Evolutionary conservation across 352 stramenopile species (phyloP), one percentile per base, ranked within the genome.

Genomic region (Phytophthora vignae): DNA sequence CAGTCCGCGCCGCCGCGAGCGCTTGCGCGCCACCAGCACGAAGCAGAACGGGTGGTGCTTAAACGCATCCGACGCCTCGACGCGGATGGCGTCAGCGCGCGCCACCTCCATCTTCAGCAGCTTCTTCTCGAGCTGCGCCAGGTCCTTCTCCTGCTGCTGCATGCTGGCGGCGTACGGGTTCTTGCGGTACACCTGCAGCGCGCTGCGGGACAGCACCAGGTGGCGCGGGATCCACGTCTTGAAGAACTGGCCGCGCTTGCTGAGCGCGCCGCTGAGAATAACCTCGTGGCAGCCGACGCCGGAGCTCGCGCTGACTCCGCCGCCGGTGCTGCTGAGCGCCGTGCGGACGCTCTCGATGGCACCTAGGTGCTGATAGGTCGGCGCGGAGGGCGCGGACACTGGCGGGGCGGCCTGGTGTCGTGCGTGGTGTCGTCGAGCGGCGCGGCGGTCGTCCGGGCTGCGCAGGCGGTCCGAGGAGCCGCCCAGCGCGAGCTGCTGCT

Each of bases 181-280:
- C 70, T 90, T 91, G 44, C 81, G 74, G 71, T 92, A 96, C 57
- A 95, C 92, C 55, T 80, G 76, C 4, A 96, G 73, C 42, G 82
- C 82, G 9, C 59, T 50, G 33, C 79, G 74, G 4, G 84, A 90
- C n/a, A 96, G 63, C 25, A 93, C 79, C 48, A 94, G 85, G 60
- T 91, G 86, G 0, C 87, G 73, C 25, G 83, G 77, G 40, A 93
- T 63, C 87, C 87, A 96, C 58, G 80, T 83, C 68, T 90, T 90
- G 63, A 94, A 91, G 48, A 96, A 84, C 50, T 91, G 84, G 22
- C 85, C 85, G 57, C 87, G 85, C 62, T 94, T 94, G 48, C 69
- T 76, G 31, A 96, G 68, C 48, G 80, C 64, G 48, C 82, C 86
- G 52, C 74, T 88, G n/a, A 91, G 69, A 22, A 93, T 71, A 11